phyloP scores from a whole-genome alignment of 2,329 filamentous ascomycete species.

The Pseudomassariella vexata region DNA sequence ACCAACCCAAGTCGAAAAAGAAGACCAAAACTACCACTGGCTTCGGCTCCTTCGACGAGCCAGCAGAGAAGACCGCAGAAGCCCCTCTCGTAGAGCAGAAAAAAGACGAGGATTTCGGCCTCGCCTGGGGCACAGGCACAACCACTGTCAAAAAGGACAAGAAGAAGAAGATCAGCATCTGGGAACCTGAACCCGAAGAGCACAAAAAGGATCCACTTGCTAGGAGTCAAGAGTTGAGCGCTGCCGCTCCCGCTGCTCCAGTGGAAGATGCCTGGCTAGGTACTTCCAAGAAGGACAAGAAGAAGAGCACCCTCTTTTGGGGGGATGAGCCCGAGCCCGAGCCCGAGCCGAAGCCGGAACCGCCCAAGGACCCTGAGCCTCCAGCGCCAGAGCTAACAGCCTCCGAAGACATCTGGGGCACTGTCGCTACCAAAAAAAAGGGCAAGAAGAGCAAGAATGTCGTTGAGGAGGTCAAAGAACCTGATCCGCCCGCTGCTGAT shows the following conservation, averaged over 20 bases:
- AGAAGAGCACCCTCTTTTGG: conserved; percentile 24
- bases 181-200: conserved; percentile 28
- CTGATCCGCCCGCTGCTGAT: conserved; percentile 9
- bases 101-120: conserved; percentile 22
- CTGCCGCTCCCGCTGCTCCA: conserved; percentile 16
- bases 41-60: conserved; percentile 41
- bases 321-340: conserved; percentile 17
- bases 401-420: conserved; percentile 8
- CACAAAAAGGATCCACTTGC: conserved; percentile 22
- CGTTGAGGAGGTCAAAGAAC: conserved; percentile 16
- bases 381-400: conserved; percentile 5
- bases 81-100: conserved; percentile 13
- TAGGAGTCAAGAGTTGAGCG: conserved; percentile 16
- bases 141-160: conserved; percentile 24
- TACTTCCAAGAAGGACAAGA: conserved; percentile 29
- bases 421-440: conserved; percentile 11
- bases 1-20: conserved; percentile 45
- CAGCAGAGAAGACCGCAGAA: conserved; percentile 28
- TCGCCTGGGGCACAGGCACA: conserved; percentile 11
- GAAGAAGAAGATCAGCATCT: conserved; percentile 34
- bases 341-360: conserved; percentile 10
- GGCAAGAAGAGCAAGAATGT: conserved; percentile 17
- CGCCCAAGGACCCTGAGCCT: conserved; percentile 9
- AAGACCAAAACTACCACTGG: conserved; percentile 37
- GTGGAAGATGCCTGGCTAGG: conserved; percentile 16